Conservation (phyloP, 805 yeast species). For the Wickerhamomyces canadensis region DNA sequence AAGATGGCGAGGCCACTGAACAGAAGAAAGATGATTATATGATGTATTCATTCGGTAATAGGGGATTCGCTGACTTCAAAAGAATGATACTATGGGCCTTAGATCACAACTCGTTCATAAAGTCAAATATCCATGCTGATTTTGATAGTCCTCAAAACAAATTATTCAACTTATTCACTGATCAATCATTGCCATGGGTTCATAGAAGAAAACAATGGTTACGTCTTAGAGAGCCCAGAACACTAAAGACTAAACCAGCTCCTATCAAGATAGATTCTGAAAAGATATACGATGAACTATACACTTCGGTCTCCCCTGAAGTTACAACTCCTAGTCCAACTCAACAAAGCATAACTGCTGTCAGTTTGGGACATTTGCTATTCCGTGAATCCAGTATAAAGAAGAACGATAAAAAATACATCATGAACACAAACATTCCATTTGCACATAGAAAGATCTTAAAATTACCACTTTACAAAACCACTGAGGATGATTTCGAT, state of each 20-base stretch:
- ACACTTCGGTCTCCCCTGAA: neutral
- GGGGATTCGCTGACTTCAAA: constrained; percentile 17
- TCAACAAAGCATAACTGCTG: constrained; percentile 13
- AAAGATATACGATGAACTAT: constrained; percentile 10
- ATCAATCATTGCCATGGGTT: constrained; percentile 22
- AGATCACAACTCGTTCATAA: constrained; percentile 20
- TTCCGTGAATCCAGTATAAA: constrained; percentile 9
- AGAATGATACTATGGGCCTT: constrained; percentile 22
- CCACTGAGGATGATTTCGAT: constrained; percentile 8
- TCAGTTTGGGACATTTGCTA: constrained; percentile 19
- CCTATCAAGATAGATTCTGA: constrained; percentile 6
- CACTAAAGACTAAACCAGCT: neutral
- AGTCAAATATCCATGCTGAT: constrained; percentile 9
- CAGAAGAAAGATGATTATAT: constrained; percentile 5
- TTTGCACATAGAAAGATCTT: constrained; percentile 12
- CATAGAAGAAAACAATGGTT: constrained; percentile 18
- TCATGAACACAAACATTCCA: constrained; percentile 19
- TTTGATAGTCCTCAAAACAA: constrained; percentile 3
- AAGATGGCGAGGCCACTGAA: neutral
- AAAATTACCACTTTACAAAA: constrained; percentile 14
- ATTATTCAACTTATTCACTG: constrained; percentile 8
- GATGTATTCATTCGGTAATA: constrained; percentile 16
- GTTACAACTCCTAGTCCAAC: neutral
- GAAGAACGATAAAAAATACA: constrained; percentile 4
- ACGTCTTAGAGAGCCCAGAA: constrained; percentile 18